These are phyloP conservation scores for Vigna radiata DNA, from an alignment of 306 rosid species.

Conservation along the genomic window DNA sequence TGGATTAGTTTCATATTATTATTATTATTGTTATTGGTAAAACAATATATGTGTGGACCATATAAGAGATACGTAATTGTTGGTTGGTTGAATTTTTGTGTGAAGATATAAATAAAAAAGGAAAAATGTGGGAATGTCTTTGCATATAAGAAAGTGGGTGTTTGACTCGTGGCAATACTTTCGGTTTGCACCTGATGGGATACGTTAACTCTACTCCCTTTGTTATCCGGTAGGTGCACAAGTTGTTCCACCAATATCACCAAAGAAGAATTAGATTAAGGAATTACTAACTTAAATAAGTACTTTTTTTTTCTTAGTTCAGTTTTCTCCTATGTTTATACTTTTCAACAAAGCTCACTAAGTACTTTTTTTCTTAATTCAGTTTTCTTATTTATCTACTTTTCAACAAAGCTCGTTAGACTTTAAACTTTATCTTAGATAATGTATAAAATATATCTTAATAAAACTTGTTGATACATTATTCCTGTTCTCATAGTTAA, in stretches of 20 bases:
- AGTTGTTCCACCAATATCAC: conserved; percentile 25
- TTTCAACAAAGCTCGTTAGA: too few species aligned
- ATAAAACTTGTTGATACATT: too few species aligned
- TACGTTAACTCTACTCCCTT: neutral
- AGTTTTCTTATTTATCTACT: too few species aligned
- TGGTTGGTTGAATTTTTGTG: conserved; percentile 21
- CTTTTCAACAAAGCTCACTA: too few species aligned
- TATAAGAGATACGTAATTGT: neutral
- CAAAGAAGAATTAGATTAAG: neutral
- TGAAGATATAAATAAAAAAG: neutral
- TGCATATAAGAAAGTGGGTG: neutral
- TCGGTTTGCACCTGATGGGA: conserved; percentile 13
- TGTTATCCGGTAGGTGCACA: conserved; percentile 2
- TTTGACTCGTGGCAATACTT: conserved; percentile 35
- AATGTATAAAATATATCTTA: too few species aligned
- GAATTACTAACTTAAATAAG: neutral
- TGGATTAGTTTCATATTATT: neutral
- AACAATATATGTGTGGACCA: neutral
- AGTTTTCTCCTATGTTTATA: neutral
- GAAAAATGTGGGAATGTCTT: neutral
- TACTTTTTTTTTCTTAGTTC: neutral
- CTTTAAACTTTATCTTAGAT: too few species aligned
- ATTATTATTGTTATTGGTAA: neutral
- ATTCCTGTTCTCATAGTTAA: too few species aligned
- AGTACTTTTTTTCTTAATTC: too few species aligned